A percentile compares a stretch with the other conserved stretches of the same genome.
Conservation (phyloP, 495 filamentous ascomycete genomes). For the Sphaerosporella brunnea region DNA sequence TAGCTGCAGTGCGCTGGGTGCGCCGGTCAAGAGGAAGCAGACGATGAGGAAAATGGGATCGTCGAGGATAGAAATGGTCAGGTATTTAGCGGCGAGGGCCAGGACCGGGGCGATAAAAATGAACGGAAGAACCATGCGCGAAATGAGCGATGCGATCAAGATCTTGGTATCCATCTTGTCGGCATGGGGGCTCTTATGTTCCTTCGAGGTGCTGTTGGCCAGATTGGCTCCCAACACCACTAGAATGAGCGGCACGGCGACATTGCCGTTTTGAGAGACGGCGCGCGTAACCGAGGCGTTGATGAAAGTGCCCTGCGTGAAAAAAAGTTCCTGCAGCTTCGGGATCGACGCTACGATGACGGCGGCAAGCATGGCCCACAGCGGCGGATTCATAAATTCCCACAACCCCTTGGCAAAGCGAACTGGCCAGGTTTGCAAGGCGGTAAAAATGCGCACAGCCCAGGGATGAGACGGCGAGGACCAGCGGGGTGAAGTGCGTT, state of each 20-base stretch:
- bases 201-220: slow-evolving; percentile 52
- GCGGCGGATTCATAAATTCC: slow-evolving; percentile 95
- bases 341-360: slow-evolving; percentile 87
- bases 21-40: slow-evolving; percentile 86
- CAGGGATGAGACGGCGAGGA: slow-evolving; percentile 4
- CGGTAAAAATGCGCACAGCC: slow-evolving; percentile 27
- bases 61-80: slow-evolving; percentile 83
- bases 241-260: slow-evolving; percentile 85
- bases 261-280: slow-evolving; percentile 64
- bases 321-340: slow-evolving; percentile 64
- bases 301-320: slow-evolving; percentile 73
- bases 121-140: slow-evolving; percentile 82
- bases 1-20: slow-evolving; percentile 82
- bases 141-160: slow-evolving; percentile 66
- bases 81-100: slow-evolving; percentile 76
- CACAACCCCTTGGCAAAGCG: slow-evolving; percentile 49
- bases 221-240: slow-evolving; percentile 94
- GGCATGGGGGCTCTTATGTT: slow-evolving; percentile 29
- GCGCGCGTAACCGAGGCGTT: slow-evolving; percentile 85
- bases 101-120: slow-evolving; percentile 86
- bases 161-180: slow-evolving; percentile 49
- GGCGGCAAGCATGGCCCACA: slow-evolving; percentile 88
- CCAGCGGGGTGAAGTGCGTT: slow-evolving; percentile 18
- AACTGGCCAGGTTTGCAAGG: slow-evolving; percentile 27
- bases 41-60: slow-evolving; percentile 97